These are phyloP conservation scores for Claviceps quebecensis DNA, from an alignment of 2,329 filamentous ascomycete species.

Conservation along the genomic window DNA sequence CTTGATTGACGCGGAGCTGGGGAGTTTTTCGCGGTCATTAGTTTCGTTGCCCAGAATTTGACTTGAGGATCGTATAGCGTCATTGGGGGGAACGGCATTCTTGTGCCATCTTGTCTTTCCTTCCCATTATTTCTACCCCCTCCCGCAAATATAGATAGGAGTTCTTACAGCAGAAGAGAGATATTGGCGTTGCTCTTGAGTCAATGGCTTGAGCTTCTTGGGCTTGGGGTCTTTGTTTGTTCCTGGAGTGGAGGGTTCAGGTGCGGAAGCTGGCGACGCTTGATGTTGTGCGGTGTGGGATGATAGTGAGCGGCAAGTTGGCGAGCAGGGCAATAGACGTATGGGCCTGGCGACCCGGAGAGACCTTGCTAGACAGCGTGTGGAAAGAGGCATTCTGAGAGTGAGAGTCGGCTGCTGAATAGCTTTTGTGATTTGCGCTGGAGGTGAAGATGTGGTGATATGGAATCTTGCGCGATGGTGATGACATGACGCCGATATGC, in stretches of 20 bases:
- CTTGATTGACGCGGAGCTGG: slow-evolving; percentile 87
- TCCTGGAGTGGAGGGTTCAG: neutral
- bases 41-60: no score
- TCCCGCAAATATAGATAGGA: neutral
- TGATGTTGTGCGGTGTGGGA: slow-evolving; percentile 3
- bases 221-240: neutral
- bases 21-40: no score
- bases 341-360: slow-evolving; percentile 1
- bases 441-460: no score
- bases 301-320: slow-evolving; percentile 5
- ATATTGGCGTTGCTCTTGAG: slow-evolving; percentile 55
- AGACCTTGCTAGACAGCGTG: slow-evolving; percentile 8
- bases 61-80: no score
- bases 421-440: neutral
- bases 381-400: slow-evolving; percentile 9
- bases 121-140: no score
- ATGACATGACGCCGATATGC: neutral
- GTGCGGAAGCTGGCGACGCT: neutral
- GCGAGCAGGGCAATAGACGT: neutral
- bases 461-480: neutral
- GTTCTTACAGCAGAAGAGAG: slow-evolving; percentile 54
- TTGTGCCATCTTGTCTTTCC: no score
- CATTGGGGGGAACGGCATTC: no score
- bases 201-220: slow-evolving; percentile 40
- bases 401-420: no score